Percentiles rank a stretch among this genome's conserved stretches.
These are phyloP conservation scores for Gynandropsis gynandra DNA, from an alignment of 345 rosid genomes.

Conservation along the genomic window DNA sequence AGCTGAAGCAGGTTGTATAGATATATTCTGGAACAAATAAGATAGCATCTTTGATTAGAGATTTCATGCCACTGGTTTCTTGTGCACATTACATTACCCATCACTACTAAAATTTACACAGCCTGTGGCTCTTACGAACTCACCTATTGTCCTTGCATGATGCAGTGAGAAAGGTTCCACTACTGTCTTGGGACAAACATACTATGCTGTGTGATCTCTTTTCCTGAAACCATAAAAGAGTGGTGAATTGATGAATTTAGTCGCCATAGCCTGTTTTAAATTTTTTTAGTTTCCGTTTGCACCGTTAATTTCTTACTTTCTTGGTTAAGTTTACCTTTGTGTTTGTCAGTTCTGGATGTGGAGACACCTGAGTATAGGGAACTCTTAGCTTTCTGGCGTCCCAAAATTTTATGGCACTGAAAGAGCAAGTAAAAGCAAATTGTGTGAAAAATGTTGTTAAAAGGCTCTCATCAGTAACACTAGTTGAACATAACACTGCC, in stretches of 20 bases:
- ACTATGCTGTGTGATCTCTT: constrained; percentile 68
- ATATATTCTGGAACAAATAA: constrained; percentile 47
- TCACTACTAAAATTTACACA: background rate
- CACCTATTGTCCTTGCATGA: constrained; percentile 94
- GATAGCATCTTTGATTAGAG: constrained; percentile 12
- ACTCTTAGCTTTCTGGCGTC: constrained; percentile 70
- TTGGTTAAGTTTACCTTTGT: constrained; percentile 38
- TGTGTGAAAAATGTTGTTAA: constrained; percentile 5
- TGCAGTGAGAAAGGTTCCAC: constrained; percentile 70
- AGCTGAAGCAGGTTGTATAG: constrained; percentile 72
- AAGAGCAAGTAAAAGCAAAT: constrained; percentile 12
- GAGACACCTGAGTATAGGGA: constrained; percentile 53
- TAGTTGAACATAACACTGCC: background rate
- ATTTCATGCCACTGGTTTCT: background rate
- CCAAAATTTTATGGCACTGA: constrained; percentile 82
- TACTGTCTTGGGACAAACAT: constrained; percentile 78
- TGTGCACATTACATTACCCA: background rate
- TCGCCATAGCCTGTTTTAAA: too few species aligned
- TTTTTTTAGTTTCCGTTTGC: background rate
- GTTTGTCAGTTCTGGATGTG: constrained; percentile 41
- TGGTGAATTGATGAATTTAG: background rate
- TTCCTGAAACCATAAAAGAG: constrained; percentile 39
- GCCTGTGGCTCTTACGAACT: background rate
- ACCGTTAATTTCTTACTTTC: background rate
- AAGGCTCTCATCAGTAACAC: background rate